Conservation (phyloP, 2,329 filamentous ascomycete genomes). For the Pyrenochaeta sp. region DNA sequence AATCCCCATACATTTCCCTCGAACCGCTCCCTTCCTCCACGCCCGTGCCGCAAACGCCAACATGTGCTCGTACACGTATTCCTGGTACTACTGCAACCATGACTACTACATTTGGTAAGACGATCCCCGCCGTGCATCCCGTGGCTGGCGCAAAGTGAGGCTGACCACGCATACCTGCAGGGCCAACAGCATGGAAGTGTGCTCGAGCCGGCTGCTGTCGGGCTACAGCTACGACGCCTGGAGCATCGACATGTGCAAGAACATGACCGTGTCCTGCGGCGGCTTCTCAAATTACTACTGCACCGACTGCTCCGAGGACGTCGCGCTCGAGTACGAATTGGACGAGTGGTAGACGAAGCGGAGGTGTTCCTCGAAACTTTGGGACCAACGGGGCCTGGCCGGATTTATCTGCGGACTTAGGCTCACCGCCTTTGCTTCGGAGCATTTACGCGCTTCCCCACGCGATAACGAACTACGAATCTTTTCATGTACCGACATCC, state of each 20-base stretch:
- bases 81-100: constrained; percentile 58
- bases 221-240: constrained; percentile 58
- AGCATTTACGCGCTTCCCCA: not conserved
- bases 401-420: constrained; percentile 10
- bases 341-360: constrained; percentile 46
- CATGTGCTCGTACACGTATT: constrained; percentile 58
- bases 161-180: constrained; percentile 18
- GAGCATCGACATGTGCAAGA: constrained; percentile 58
- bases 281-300: constrained; percentile 56
- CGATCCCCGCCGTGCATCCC: not conserved
- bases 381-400: too few relatives aligned
- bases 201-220: constrained; percentile 53
- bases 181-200: constrained; percentile 55
- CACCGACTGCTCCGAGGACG: constrained; percentile 53
- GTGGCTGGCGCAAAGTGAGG: not conserved
- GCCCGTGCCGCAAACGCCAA: not conserved
- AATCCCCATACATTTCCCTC: too few relatives aligned
- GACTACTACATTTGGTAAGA: constrained; percentile 56
- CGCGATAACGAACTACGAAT: constrained; percentile 2
- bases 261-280: constrained; percentile 50
- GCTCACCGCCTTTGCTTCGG: constrained; percentile 18
- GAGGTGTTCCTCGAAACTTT: too few relatives aligned
- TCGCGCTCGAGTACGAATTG: constrained; percentile 51
- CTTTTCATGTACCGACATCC: constrained; percentile 1
- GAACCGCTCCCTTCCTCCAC: too few relatives aligned